These are phyloP conservation scores for Thermomyces lanuginosus DNA, from an alignment of 2,329 filamentous ascomycete species.

Conservation along the genomic window DNA sequence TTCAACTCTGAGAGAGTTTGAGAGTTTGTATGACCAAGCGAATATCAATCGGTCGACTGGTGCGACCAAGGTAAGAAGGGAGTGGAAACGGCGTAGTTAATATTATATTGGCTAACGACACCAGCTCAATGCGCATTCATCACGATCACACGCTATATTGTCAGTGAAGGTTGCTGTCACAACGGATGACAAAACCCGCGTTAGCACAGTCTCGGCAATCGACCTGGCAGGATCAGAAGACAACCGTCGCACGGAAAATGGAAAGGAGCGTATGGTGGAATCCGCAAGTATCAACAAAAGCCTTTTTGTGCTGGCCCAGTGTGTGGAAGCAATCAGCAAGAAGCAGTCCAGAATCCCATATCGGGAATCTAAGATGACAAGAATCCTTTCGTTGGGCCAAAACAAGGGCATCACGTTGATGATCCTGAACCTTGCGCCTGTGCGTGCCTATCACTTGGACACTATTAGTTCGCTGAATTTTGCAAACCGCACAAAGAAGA, in stretches of 20 bases:
- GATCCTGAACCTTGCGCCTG: conserved; percentile 84
- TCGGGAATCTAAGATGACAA: conserved; percentile 91
- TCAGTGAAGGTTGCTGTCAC: conserved; percentile 75
- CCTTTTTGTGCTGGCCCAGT: conserved; percentile 83
- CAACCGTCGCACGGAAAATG: conserved; percentile 85
- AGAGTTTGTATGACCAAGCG: conserved; percentile 74
- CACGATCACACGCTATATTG: conserved; percentile 75
- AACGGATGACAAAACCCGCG: conserved; percentile 48
- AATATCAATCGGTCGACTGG: conserved; percentile 83
- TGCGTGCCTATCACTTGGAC: conserved; percentile 85
- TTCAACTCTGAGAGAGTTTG: conserved; percentile 75
- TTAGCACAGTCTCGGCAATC: conserved; percentile 83
- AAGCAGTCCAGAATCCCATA: conserved; percentile 68
- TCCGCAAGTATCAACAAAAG: conserved; percentile 97
- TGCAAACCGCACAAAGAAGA: conserved; percentile 87
- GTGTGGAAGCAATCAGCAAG: conserved; percentile 81
- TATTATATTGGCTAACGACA: conserved; percentile 8
- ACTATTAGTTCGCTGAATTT: conserved; percentile 89
- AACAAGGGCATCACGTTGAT: conserved; percentile 93
- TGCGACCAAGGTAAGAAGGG: conserved; percentile 50
- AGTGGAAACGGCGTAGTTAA: neutral
- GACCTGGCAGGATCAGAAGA: conserved; percentile 92
- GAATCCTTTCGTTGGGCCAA: conserved; percentile 79
- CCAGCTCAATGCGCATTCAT: conserved; percentile 73
- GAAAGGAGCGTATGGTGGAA: conserved; percentile 80